phyloP scores from a whole-genome alignment of 192 early-diverging fungal genomes.

The Podila epigama region DNA sequence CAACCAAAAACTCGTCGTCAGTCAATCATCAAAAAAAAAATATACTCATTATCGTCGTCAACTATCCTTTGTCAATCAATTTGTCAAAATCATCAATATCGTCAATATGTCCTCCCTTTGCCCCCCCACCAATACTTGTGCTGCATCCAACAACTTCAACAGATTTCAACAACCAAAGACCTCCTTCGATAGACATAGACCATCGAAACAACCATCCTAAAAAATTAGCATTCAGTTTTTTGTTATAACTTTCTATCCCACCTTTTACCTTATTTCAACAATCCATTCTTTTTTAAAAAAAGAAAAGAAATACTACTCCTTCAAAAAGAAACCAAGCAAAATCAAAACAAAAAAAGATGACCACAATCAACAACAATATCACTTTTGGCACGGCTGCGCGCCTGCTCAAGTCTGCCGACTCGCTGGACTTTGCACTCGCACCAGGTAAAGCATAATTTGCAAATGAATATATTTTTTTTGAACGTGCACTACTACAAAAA shows the following conservation, averaged over 20 bases:
- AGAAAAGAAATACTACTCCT: neutral
- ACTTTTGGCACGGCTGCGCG: constrained; percentile 20
- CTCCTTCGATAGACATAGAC: constrained; percentile 45
- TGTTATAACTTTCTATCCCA: no score
- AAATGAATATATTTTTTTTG: no score
- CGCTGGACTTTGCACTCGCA: constrained; percentile 29
- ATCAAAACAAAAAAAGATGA: constrained; percentile 8
- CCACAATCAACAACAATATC: constrained; percentile 1
- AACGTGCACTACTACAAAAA: neutral
- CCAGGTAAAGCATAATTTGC: constrained; percentile 22
- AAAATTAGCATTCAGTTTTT: neutral
- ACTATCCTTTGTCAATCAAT: constrained; percentile 13
- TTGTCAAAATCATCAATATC: neutral
- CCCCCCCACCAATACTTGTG: constrained; percentile 14
- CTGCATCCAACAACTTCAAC: constrained; percentile 24
- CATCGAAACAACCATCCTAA: constrained; percentile 36
- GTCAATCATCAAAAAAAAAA: no score
- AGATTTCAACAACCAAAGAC: constrained; percentile 39
- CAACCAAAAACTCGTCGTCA: neutral
- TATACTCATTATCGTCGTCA: no score
- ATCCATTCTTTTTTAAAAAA: constrained; percentile 4
- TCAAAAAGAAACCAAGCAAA: neutral
- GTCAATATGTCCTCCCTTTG: constrained; percentile 33
- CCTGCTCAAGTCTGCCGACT: constrained; percentile 33
- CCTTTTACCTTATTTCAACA: neutral